Base-by-base conservation (phyloP, 306 rosid species). In the Fagus crenata region DNA sequence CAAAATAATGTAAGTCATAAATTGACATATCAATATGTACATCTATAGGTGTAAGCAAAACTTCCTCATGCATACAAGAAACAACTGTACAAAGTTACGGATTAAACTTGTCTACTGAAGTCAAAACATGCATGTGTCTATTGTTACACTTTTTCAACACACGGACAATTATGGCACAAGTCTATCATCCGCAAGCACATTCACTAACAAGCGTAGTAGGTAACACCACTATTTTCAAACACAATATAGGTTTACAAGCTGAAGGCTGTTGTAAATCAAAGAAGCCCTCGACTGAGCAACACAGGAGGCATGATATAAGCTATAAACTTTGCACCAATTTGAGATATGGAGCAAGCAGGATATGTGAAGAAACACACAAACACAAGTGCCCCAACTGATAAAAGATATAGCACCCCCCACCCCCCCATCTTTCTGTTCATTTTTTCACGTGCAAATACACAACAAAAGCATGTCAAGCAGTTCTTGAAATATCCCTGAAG, bases 1-100 rank as follows among this genome's bases (percentile, higher is more conserved):
- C 58, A 73, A 73, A 54, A 49, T 33, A 67, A 36, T 11, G 14
- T 39, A 69, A 71, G 4, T 22, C 59, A 70, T 35, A 54, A 81
- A 36, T 14, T 11, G 73, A 63, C 37, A 18, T 55, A 28, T 65
- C 59, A 55, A 39, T 43, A 80, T 6, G 32, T 65, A 18, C 32
- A 59, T 17, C 49, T 31, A 4, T 13, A 12, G 17, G 40, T 6
- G 41, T 33, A 32, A 13, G 39, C n/a, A 32, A 61, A 60, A 61
- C 33, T 32, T 61, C 64, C 4, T 31, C 14, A 5, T 11, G 3
- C 39, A 61, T 33, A 33, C 6, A 61, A 31, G 14, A 46, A 60
- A 60, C n/a, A 60, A 61, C 18, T 4, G 8, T 33, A 13, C 41
- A 61, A 33, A 32, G 41, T 28, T 58, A 32, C 12, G 32, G 64